phyloP scores from a whole-genome alignment of 2,329 filamentous ascomycete species.

The Diaporthe caulivora region DNA sequence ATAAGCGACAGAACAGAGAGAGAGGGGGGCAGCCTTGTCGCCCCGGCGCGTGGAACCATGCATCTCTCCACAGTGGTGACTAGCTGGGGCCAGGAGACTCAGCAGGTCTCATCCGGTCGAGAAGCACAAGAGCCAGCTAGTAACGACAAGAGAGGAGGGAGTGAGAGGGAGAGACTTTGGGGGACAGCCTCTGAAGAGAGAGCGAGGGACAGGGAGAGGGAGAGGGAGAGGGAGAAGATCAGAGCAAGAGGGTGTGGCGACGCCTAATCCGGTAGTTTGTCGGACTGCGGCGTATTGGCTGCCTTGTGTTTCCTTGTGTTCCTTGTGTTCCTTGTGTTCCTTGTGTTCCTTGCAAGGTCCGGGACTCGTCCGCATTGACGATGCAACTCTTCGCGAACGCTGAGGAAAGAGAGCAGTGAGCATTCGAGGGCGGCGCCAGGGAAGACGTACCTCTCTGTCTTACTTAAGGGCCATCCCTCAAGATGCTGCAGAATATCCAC shows the following conservation, averaged over 20 bases:
- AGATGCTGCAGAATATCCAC: neutral
- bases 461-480: neutral
- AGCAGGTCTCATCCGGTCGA: neutral
- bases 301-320: slow-evolving; percentile 4
- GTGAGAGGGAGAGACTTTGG: neutral
- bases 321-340: too few species aligned
- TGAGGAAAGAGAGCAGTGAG: neutral
- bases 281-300: neutral
- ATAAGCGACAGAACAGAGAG: neutral
- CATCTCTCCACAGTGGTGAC: slow-evolving; percentile 6
- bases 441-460: neutral
- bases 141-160: neutral
- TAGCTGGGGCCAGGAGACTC: neutral
- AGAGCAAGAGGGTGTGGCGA: neutral
- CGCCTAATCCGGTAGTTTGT: slow-evolving; percentile 14
- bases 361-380: slow-evolving; percentile 2
- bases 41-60: neutral
- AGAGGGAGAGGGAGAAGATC: too few species aligned
- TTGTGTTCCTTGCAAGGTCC: neutral
- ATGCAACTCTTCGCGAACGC: neutral
- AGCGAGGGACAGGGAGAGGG: too few species aligned
- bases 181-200: neutral
- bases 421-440: neutral
- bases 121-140: neutral
- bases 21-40: slow-evolving; percentile 27